Evolutionary conservation across 2,329 filamentous ascomycete genomes (phyloP), one percentile per base, ranked within the genome.

Genomic region (Fusarium sp.): DNA sequence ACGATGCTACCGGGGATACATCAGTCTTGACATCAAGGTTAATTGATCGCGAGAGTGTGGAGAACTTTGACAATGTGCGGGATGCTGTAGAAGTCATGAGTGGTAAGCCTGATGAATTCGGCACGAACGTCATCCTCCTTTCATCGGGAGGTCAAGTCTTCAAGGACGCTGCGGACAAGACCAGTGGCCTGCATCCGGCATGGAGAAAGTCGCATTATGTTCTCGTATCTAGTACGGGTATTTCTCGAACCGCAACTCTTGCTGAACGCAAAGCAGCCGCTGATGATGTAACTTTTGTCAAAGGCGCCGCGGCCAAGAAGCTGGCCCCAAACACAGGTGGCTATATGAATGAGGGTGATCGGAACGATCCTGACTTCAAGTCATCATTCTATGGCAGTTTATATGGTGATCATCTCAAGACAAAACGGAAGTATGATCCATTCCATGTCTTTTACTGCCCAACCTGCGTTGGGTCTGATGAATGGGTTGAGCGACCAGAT

Each of bases 301-400:
- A 69, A n/a, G 66, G 66, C 2, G 51, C 34, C 7, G 66, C 66
- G 2, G 47, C 62, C 1, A 69, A 66, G 56, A 69, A 45, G n/a
- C 17, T 69, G 2, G 66, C 66, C 5, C 66, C 66, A 3, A n/a
- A 52, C 7, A 69, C 65, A 19, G 66, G 55, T 0, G 61, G 24
- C 0, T 69, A 66, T 4, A 69, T 69, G 61, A 69, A 66, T 2
- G 66, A 69, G 22, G 65, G 66, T 2, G 66, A 69, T 14, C 65
- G 66, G 0, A 62, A 69, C 15, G 66, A 69, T 7, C 65, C 65
- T 11, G 61, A 69, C 6, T 69, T 53, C 10, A 65, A 42, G 38
- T 3, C 4, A 1, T 33, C 61, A 3, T 69, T 69, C 1, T 69
- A 69, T 6, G 66, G 61, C 0, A 52, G 43, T 5, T 6, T 69